A percentile compares a stretch with the other conserved stretches of the same genome.
These are phyloP conservation scores for Blastomyces parvus DNA, from an alignment of 2,329 filamentous ascomycete genomes.

Conservation along the genomic window DNA sequence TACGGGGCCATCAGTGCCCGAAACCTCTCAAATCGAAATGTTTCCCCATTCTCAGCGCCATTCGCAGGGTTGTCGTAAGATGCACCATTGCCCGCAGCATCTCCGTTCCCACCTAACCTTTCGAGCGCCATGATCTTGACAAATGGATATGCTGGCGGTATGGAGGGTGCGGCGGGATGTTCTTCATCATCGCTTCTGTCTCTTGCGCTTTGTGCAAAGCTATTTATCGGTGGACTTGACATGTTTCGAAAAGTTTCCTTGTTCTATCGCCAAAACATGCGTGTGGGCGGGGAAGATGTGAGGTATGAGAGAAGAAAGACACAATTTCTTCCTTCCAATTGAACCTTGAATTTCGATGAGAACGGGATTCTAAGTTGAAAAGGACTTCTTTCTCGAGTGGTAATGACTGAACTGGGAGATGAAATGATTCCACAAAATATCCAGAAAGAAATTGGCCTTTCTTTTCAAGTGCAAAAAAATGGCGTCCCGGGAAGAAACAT, in stretches of 20 bases:
- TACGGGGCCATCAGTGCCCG: constrained; percentile 28
- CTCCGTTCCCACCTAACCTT: constrained; percentile 17
- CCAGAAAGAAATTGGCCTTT: too few species aligned
- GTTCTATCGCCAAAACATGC: neutral
- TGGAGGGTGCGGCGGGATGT: neutral
- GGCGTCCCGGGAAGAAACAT: neutral
- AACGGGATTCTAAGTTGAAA: neutral
- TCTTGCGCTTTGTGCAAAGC: neutral
- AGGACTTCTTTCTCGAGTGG: neutral
- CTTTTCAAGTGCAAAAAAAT: too few species aligned
- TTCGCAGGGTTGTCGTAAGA: neutral
- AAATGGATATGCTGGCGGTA: constrained; percentile 16
- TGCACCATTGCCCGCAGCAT: neutral
- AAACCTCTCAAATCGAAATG: constrained; percentile 23
- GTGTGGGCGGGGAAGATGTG: neutral
- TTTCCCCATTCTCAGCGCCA: neutral
- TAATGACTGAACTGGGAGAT: neutral
- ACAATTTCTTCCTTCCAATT: neutral
- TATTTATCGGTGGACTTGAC: neutral
- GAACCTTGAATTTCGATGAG: neutral
- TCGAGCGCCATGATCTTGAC: constrained; percentile 27
- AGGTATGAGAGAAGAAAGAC: neutral
- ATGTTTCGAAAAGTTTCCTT: neutral
- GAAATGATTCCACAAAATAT: neutral
- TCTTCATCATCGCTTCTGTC: neutral